Base-by-base conservation (phyloP, 192 early-diverging fungal species). In the Mortierella hygrophila region DNA sequence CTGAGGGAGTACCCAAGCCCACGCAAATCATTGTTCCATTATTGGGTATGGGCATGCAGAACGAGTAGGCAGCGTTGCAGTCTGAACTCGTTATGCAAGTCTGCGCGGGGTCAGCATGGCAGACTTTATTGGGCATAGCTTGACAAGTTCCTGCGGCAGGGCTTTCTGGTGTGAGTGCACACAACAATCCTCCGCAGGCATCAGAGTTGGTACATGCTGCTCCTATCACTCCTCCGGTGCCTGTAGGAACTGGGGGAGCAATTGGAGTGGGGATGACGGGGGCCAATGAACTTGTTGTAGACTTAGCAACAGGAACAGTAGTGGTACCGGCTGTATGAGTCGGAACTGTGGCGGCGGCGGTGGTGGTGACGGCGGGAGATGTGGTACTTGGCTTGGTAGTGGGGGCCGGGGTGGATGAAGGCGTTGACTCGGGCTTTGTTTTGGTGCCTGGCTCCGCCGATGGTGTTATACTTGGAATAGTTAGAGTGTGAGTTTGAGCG, bases 61-160 rank as follows among this genome's bases (percentile, higher is more conserved):
- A 49, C 26, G 83, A 80, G 65, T 80, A 86, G 7, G 23, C 63
- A 9, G 40, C 18, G 23, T 26, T 20, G 42, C 83, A 86, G 18
- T 86, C 83, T 2, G 75, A 26, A 32, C n/a, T 55, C 20, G 60
- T 73, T 5, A 18, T 23, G 41, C 83, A 85, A 26, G 60, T 44
- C 65, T 15, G 35, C 1, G 26, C 13, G 15, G 70, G 68, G 32
- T 29, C 23, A 41, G 70, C 1, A 35, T 26, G 15, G 23, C 75
- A 77, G 68, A 76, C n/a, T 11, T 6, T n/a, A 0, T 11, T 0
- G 35, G n/a, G 7, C 44, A 13, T 10, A 4, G 47, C 1, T 57
- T 57, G 15, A 70, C 83, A 86, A 18, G 26, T 54, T 32, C 70
- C 75, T 0, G 10, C 6, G 11, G 83, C 55, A 23, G 70, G 6